A percentile compares a stretch with the other conserved stretches of the same genome.
Conservation (phyloP, 805 yeast species). For the Novakomyces olei region DNA sequence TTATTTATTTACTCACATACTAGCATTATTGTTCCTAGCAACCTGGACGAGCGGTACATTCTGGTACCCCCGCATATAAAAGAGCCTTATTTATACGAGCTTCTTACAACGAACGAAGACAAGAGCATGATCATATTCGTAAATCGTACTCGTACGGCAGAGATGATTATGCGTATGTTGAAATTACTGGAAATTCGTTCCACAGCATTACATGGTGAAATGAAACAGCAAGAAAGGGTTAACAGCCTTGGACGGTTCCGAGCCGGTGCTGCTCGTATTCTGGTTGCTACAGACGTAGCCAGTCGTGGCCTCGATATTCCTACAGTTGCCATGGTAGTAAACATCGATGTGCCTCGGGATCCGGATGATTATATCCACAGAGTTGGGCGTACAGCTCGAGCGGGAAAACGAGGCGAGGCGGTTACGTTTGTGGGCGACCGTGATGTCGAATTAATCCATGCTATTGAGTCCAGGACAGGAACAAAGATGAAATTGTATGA, state of each 20-base stretch:
- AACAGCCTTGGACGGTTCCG: conserved; percentile 80
- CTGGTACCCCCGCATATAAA: conserved; percentile 73
- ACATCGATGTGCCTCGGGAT: conserved; percentile 85
- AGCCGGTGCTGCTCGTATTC: conserved; percentile 80
- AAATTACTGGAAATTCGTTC: conserved; percentile 54
- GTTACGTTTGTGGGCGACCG: conserved; percentile 65
- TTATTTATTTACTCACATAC: conserved; percentile 10
- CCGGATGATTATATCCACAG: conserved; percentile 92
- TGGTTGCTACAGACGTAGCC: conserved; percentile 93
- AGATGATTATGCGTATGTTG: conserved; percentile 56
- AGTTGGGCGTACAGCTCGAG: conserved; percentile 98
- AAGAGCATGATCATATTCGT: conserved; percentile 72
- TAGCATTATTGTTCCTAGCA: conserved; percentile 57
- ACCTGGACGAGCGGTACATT: conserved; percentile 41
- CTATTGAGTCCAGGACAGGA: conserved; percentile 69
- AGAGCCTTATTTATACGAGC: conserved; percentile 61
- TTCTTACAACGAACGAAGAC: conserved; percentile 39
- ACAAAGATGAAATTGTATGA: conserved; percentile 59
- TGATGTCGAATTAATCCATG: conserved; percentile 58
- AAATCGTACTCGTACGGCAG: conserved; percentile 78
- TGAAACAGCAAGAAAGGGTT: conserved; percentile 82
- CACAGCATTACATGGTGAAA: conserved; percentile 78
- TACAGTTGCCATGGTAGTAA: conserved; percentile 66
- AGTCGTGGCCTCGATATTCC: conserved; percentile 96
- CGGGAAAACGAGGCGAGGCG: conserved; percentile 74